These are phyloP conservation scores for Verruconis gallopava DNA, from an alignment of 2,329 filamentous ascomycete genomes.

Conservation along the genomic window DNA sequence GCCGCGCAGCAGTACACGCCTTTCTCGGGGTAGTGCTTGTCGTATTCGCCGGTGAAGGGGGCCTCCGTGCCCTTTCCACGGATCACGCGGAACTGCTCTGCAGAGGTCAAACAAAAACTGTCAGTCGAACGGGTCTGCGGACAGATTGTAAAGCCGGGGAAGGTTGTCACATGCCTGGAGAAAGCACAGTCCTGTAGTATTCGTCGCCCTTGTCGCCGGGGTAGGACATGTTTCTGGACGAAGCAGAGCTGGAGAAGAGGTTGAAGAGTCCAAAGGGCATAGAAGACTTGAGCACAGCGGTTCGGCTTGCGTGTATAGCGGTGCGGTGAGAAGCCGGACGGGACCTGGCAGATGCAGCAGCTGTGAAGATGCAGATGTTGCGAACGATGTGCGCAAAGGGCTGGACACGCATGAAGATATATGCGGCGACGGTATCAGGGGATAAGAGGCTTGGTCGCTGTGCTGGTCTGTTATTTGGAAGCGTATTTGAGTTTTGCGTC, in stretches of 20 bases:
- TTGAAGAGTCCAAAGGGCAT: constrained; percentile 71
- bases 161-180: constrained; percentile 39
- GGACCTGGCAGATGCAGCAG: not conserved
- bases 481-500: not conserved
- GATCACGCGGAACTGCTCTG: constrained; percentile 49
- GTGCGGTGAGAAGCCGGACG: not conserved
- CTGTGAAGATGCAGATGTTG: constrained; percentile 3
- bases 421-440: not conserved
- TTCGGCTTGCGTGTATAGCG: not conserved
- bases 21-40: constrained; percentile 65
- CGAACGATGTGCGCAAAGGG: not conserved
- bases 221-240: constrained; percentile 49
- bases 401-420: constrained; percentile 7
- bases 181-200: constrained; percentile 83
- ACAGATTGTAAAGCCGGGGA: constrained; percentile 4
- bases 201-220: constrained; percentile 69
- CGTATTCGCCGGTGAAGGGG: constrained; percentile 66
- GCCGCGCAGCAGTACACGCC: constrained; percentile 83
- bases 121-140: constrained; percentile 27
- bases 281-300: constrained; percentile 26
- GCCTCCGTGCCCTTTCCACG: constrained; percentile 85
- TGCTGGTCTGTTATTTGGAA: not conserved
- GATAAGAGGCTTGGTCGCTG: not conserved
- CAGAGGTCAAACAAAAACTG: not conserved
- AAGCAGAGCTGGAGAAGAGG: constrained; percentile 47